phyloP scores from a whole-genome alignment of 495 filamentous ascomycete species.

The Lichina pygmaea region DNA sequence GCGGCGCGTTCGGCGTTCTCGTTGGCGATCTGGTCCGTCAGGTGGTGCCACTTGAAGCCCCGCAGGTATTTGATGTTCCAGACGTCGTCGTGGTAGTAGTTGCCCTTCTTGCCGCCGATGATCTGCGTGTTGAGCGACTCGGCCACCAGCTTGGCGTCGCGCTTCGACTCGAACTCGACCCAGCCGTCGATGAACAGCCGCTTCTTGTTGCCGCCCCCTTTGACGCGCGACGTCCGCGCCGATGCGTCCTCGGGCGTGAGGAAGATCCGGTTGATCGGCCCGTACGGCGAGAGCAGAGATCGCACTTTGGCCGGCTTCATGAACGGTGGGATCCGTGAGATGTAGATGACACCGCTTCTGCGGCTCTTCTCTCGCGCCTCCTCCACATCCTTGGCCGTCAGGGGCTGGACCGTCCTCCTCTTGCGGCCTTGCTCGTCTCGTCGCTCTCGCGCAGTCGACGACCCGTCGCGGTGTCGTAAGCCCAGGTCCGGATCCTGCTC shows the following conservation, averaged over 20 bases:
- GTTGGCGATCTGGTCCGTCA: constrained; percentile 41
- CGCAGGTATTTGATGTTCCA: constrained; percentile 68
- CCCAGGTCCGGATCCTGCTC: background rate
- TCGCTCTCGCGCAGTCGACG: background rate
- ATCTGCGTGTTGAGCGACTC: constrained; percentile 61
- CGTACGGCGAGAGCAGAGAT: constrained; percentile 47
- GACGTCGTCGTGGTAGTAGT: constrained; percentile 79
- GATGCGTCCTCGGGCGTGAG: constrained; percentile 52
- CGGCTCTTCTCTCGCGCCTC: constrained; percentile 26
- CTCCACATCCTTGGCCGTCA: constrained; percentile 32
- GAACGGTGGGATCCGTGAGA: constrained; percentile 80
- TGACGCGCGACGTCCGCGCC: constrained; percentile 27
- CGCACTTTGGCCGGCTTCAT: constrained; percentile 73
- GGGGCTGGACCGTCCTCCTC: constrained; percentile 12
- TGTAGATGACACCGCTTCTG: constrained; percentile 58
- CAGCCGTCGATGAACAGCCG: constrained; percentile 73
- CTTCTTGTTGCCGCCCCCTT: constrained; percentile 65
- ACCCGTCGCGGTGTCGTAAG: too few relatives aligned
- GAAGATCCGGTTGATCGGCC: constrained; percentile 63
- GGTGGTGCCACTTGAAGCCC: constrained; percentile 57
- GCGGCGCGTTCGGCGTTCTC: constrained; percentile 67
- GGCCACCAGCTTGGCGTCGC: constrained; percentile 58
- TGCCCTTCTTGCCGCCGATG: constrained; percentile 61
- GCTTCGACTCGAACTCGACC: constrained; percentile 62
- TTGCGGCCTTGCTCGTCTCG: background rate